phyloP scores from a whole-genome alignment of 1,284 basidiomycete genomes.

The Tilletia horrida region DNA sequence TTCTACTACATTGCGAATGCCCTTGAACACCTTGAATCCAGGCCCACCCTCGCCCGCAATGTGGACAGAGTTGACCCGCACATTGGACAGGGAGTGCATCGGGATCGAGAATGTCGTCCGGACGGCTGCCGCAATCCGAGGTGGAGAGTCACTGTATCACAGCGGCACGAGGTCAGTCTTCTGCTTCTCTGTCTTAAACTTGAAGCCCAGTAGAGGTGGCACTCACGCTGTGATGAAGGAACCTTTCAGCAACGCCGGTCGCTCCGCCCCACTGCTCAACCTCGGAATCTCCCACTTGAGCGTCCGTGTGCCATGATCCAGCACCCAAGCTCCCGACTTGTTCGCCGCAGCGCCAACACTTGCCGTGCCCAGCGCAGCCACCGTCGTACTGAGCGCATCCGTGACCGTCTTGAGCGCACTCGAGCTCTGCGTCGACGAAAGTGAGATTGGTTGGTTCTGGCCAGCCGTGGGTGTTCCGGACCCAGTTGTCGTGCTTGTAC shows the following conservation, averaged over 20 bases:
- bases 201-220: background rate
- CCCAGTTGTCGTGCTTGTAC: background rate
- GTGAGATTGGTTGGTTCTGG: background rate
- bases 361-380: conserved; percentile 11
- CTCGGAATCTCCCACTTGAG: conserved; percentile 8
- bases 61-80: conserved; percentile 80
- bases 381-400: conserved; percentile 4
- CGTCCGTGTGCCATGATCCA: background rate
- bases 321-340: conserved; percentile 10
- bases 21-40: conserved; percentile 65
- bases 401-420: background rate
- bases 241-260: conserved; percentile 30
- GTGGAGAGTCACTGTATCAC: conserved; percentile 15
- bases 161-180: background rate
- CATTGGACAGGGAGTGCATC: conserved; percentile 70
- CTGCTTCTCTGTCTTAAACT: background rate
- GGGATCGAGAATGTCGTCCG: conserved; percentile 64
- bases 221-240: conserved; percentile 25
- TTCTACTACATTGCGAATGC: conserved; percentile 54
- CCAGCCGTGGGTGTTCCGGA: background rate
- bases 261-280: background rate
- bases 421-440: background rate
- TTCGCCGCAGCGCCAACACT: conserved; percentile 21
- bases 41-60: conserved; percentile 59
- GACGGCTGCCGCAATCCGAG: background rate